Evolutionary conservation across 73 alveolate species (phyloP).

Genomic region (Stentor coeruleus): DNA sequence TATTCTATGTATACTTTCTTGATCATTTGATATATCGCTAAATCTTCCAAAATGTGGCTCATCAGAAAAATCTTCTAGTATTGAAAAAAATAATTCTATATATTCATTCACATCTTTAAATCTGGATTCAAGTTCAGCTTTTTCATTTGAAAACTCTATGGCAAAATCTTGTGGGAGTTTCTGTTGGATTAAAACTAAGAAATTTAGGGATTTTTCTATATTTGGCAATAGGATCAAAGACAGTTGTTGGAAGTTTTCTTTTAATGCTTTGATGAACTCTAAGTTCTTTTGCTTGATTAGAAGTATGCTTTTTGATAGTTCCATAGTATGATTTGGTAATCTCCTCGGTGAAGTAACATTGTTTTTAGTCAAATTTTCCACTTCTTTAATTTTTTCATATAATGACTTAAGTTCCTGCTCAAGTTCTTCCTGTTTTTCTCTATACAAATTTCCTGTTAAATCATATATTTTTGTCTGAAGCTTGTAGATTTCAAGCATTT

Average conservation of each 20-base stretch:
- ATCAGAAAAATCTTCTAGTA: background rate
- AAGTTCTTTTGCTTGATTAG: background rate
- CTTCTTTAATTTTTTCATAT: too few relatives aligned
- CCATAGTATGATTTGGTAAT: too few relatives aligned
- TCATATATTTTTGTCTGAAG: too few relatives aligned
- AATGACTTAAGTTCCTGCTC: too few relatives aligned
- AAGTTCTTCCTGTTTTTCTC: too few relatives aligned
- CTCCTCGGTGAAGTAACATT: too few relatives aligned
- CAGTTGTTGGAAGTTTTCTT: background rate
- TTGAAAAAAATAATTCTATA: background rate
- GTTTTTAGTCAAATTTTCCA: too few relatives aligned
- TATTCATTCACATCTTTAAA: background rate
- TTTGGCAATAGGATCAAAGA: background rate
- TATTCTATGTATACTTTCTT: background rate
- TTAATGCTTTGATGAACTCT: background rate
- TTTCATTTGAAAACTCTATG: background rate
- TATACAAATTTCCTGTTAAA: too few relatives aligned
- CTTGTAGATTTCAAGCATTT: too few relatives aligned
- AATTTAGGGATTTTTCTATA: background rate
- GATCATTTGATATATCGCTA: background rate
- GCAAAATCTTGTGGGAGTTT: background rate
- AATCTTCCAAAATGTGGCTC: background rate
- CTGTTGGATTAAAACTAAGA: background rate
- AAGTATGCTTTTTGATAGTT: background rate
- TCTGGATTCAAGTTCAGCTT: background rate